phyloP scores from a whole-genome alignment of 2,329 filamentous ascomycete genomes.

The Rhynchosporium secalis region DNA sequence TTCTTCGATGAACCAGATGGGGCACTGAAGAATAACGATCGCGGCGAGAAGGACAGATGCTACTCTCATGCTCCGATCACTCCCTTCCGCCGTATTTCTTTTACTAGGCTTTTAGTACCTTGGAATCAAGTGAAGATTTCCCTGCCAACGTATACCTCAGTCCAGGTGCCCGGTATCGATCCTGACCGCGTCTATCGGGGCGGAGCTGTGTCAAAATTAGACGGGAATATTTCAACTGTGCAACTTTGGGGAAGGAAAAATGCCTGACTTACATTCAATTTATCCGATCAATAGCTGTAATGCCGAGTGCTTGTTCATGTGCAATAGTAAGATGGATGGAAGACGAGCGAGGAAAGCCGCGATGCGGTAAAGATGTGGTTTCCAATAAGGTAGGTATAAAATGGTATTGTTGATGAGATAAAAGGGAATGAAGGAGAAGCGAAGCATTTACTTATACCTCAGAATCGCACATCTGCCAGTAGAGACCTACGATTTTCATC shows the following conservation, averaged over 20 bases:
- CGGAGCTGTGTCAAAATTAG: background rate
- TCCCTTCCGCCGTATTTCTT: too few species aligned
- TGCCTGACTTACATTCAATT: background rate
- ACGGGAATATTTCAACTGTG: background rate
- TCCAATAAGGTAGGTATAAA: slow-evolving; percentile 1
- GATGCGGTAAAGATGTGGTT: slow-evolving; percentile 11
- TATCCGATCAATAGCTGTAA: too few species aligned
- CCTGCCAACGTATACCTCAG: background rate
- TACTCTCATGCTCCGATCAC: too few species aligned
- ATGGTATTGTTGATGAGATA: background rate
- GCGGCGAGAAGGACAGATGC: too few species aligned
- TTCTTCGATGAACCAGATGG: too few species aligned
- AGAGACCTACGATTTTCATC: background rate
- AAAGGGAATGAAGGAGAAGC: background rate
- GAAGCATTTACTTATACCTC: slow-evolving; percentile 14
- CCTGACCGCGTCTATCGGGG: background rate
- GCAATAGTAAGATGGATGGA: background rate
- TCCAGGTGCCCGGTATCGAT: background rate
- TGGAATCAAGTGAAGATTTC: too few species aligned
- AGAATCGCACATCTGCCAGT: background rate
- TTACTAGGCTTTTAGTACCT: too few species aligned
- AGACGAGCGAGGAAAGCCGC: slow-evolving; percentile 19
- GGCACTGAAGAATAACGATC: too few species aligned
- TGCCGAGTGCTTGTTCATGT: background rate
- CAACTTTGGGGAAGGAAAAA: background rate